Evolutionary conservation across 2,329 filamentous ascomycete genomes (phyloP).

Genomic region (Penicillium sp.): DNA sequence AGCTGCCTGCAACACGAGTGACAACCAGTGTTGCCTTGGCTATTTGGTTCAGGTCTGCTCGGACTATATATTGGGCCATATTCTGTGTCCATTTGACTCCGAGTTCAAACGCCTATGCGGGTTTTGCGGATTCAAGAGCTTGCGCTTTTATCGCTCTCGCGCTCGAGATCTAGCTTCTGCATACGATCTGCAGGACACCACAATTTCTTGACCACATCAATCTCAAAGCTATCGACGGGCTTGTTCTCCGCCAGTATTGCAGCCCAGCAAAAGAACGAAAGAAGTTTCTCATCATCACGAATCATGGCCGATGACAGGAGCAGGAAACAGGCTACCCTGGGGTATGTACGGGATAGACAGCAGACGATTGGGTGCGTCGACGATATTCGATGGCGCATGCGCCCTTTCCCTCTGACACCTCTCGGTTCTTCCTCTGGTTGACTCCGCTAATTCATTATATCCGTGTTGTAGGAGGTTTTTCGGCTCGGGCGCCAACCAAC

Average conservation of each 20-base stretch:
- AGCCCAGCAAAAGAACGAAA: background rate
- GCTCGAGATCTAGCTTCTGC: conserved; percentile 6
- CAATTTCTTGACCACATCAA: background rate
- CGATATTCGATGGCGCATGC: conserved; percentile 8
- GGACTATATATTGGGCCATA: conserved; percentile 2
- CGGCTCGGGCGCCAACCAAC: conserved; percentile 58
- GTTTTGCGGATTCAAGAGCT: conserved; percentile 5
- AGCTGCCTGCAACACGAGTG: background rate
- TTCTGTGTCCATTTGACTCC: background rate
- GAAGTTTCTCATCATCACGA: background rate
- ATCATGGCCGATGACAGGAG: conserved; percentile 30
- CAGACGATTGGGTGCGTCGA: conserved; percentile 66
- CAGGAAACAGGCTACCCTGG: conserved; percentile 74
- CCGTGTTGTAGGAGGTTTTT: conserved; percentile 73
- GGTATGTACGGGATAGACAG: conserved; percentile 78
- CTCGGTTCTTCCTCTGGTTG: background rate
- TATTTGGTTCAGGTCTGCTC: background rate
- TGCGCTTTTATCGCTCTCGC: conserved; percentile 17
- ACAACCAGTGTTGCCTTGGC: background rate
- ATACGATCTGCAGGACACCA: background rate
- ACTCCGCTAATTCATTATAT: conserved; percentile 4
- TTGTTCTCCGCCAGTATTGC: background rate
- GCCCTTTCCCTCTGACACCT: background rate
- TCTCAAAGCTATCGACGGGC: background rate
- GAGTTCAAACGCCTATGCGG: conserved; percentile 14